A percentile compares a stretch with the other conserved stretches of the same genome.
Evolutionary conservation across 129 eudicot species (phyloP).

Genomic region (Artemisia tridentata): DNA sequence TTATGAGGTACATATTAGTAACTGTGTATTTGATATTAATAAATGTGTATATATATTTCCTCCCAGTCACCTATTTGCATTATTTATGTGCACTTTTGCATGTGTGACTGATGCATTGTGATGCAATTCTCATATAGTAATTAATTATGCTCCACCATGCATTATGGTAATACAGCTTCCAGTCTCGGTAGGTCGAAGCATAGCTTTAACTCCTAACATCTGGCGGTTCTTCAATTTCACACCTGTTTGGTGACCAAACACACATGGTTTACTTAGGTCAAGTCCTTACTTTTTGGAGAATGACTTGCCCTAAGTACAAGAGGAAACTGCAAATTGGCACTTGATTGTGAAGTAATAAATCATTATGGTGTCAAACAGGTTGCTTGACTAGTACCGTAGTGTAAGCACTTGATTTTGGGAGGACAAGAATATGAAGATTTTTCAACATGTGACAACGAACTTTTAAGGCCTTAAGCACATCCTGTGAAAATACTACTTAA

Average conservation of each 20-base stretch:
- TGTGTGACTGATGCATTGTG: neutral
- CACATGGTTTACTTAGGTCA: neutral
- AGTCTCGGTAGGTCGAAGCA: slow-evolving; percentile 5
- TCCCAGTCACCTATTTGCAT: neutral
- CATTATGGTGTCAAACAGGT: slow-evolving; percentile 7
- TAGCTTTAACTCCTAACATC: neutral
- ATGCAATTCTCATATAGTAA: slow-evolving; percentile 11
- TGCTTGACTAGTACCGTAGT: neutral
- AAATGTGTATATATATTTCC: neutral
- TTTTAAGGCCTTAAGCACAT: neutral
- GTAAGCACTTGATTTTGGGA: neutral
- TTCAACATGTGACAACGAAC: slow-evolving; percentile 9
- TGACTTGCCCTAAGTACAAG: neutral
- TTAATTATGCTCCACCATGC: slow-evolving; percentile 4
- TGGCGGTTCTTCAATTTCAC: slow-evolving; percentile 1
- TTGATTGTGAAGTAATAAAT: slow-evolving; percentile 14
- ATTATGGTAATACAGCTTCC: slow-evolving; percentile 15
- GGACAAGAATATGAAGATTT: slow-evolving; percentile 6
- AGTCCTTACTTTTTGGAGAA: neutral
- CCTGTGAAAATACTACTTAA: neutral
- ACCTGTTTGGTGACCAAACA: slow-evolving; percentile 15
- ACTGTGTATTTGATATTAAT: neutral
- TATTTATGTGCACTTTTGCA: neutral
- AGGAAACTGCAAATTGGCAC: neutral
- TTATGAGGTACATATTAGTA: neutral